phyloP scores from a whole-genome alignment of 768 basidiomycete species.

The Pisolithus microcarpus region DNA sequence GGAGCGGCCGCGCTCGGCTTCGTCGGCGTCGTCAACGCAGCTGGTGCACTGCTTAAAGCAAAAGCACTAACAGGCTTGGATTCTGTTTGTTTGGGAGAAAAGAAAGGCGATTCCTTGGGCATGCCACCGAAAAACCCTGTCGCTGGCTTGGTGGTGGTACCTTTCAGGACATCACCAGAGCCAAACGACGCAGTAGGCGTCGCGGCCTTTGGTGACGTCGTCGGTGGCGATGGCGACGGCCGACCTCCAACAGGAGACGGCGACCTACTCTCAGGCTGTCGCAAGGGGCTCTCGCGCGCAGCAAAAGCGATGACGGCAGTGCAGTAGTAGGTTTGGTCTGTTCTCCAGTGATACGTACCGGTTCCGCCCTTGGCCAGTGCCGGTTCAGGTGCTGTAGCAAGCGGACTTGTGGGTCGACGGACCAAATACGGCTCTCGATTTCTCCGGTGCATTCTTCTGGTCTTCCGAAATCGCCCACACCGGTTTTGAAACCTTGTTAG shows the following conservation, averaged over 20 bases:
- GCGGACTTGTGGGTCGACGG: constrained; percentile 1
- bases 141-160: constrained; percentile 22
- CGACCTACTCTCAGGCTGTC: constrained; percentile 21
- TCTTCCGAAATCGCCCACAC: constrained; percentile 13
- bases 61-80: background rate
- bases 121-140: constrained; percentile 29
- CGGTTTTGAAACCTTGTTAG: constrained; percentile 16
- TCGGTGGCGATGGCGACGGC: constrained; percentile 5
- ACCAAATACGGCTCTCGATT: constrained; percentile 4
- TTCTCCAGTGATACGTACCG: constrained; percentile 4
- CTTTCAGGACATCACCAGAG: constrained; percentile 3
- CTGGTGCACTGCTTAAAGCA: constrained; percentile 6
- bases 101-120: constrained; percentile 11
- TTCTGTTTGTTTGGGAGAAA: background rate
- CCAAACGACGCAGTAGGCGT: constrained; percentile 34
- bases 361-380: constrained; percentile 8
- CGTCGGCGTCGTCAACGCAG: constrained; percentile 17
- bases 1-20: constrained; percentile 19
- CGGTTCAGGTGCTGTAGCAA: constrained; percentile 8
- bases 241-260: constrained; percentile 17
- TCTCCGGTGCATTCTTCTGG: constrained; percentile 1
- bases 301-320: background rate
- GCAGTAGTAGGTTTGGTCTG: background rate
- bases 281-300: constrained; percentile 9
- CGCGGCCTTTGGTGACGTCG: constrained; percentile 16